These are phyloP conservation scores for Boletellus ananas DNA, from an alignment of 768 basidiomycete genomes.

Conservation along the genomic window DNA sequence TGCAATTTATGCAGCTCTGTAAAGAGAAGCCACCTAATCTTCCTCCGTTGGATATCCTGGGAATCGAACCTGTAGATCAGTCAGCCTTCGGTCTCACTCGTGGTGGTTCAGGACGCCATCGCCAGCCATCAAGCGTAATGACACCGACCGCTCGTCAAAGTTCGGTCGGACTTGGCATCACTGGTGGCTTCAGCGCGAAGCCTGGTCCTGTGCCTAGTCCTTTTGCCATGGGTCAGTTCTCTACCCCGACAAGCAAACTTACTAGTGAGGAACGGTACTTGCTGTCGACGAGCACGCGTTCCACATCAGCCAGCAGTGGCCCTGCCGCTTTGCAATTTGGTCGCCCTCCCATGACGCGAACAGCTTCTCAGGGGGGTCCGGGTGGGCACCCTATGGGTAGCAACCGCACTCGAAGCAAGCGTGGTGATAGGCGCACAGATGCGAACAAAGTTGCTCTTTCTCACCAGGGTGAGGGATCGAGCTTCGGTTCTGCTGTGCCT, in stretches of 20 bases:
- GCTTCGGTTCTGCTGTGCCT: slow-evolving; percentile 28
- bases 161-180: slow-evolving; percentile 47
- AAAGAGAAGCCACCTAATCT: slow-evolving; percentile 92
- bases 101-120: slow-evolving; percentile 62
- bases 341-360: slow-evolving; percentile 65
- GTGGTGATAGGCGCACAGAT: slow-evolving; percentile 75
- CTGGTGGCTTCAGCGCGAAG: slow-evolving; percentile 28
- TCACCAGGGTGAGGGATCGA: slow-evolving; percentile 37
- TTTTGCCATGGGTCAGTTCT: slow-evolving; percentile 71
- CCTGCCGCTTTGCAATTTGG: slow-evolving; percentile 46
- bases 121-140: slow-evolving; percentile 43
- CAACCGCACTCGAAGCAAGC: slow-evolving; percentile 72
- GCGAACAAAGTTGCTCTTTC: slow-evolving; percentile 40
- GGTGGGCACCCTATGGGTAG: slow-evolving; percentile 46
- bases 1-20: slow-evolving; percentile 95
- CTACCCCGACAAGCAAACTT: slow-evolving; percentile 50
- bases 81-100: slow-evolving; percentile 48
- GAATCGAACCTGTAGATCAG: slow-evolving; percentile 76
- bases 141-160: slow-evolving; percentile 43
- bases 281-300: slow-evolving; percentile 41
- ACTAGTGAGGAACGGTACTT: slow-evolving; percentile 70
- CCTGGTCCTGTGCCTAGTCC: slow-evolving; percentile 23
- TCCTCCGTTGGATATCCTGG: slow-evolving; percentile 86
- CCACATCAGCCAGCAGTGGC: slow-evolving; percentile 53
- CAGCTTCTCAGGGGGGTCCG: slow-evolving; percentile 61